Base-by-base conservation (phyloP, 1,284 basidiomycete species). In the Abortiporus biennis region DNA sequence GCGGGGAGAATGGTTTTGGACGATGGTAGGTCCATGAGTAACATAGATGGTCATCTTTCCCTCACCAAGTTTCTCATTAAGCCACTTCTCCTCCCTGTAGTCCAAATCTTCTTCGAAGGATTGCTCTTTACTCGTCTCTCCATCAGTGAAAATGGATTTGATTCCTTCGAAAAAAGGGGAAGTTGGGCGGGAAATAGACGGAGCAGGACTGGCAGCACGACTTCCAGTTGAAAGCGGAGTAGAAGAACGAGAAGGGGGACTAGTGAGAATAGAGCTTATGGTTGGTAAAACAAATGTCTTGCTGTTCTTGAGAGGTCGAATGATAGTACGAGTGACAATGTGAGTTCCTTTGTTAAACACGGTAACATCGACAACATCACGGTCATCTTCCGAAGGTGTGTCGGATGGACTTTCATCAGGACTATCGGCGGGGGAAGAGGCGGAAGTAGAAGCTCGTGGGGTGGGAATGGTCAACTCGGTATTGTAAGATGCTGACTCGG, bases 61-160 rank as follows among this genome's bases (percentile, higher is more conserved):
- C 15, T 35, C 36, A 6, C 46, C 46, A 12, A 33, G 23, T 25
- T 47, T 37, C 33, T 47, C 38, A 2, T 44, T 15, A 24, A 36
- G 27, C 38, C 40, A 47, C 33, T 39, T 34, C 30, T 45, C 42
- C 34, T 41, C 46, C 17, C 42, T 34, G 25, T 24, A 44, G 21
- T 41, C 43, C 8, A 47, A 17, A 25, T 47, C 46, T 22, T 47
- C 46, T 35, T 47, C 46, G 33, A 47, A 44, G n/a, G 27, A 29
- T n/a, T n/a, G n/a, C n/a, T n/a, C n/a, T n/a, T n/a, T n/a, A n/a
- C n/a, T n/a, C n/a, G n/a, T n/a, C n/a, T n/a, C n/a, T n/a, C n/a
- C n/a, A n/a, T n/a, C n/a, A n/a, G n/a, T n/a, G n/a, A n/a, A n/a
- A n/a, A n/a, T n/a, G n/a, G n/a, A n/a, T n/a, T n/a, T n/a, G n/a